Conservation (phyloP, 192 early-diverging fungal genomes). For the Linnemannia elongata region DNA sequence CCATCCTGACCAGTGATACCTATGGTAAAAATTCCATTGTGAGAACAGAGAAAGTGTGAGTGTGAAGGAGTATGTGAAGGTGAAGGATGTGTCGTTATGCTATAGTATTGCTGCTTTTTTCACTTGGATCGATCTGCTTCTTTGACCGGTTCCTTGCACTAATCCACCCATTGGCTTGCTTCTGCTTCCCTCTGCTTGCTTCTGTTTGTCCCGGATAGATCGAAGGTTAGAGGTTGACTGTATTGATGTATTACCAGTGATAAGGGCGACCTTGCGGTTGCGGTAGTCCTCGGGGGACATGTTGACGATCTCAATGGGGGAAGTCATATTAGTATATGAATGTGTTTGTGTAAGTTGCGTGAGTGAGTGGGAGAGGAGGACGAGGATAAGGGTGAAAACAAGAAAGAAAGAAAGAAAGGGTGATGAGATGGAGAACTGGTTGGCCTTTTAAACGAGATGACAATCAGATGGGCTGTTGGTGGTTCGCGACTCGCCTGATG, state of each 20-base stretch:
- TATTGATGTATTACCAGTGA: conserved; percentile 61
- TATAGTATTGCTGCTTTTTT: background rate
- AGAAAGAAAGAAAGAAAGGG: background rate
- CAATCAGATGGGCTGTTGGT: background rate
- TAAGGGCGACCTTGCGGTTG: conserved; percentile 71
- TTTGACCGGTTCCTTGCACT: background rate
- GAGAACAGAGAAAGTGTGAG: background rate
- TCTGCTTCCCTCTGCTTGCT: background rate
- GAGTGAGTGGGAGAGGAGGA: background rate
- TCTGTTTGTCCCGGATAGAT: background rate
- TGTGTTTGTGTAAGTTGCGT: background rate
- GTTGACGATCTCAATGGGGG: conserved; percentile 56
- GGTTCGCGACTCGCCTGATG: background rate
- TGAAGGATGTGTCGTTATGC: background rate
- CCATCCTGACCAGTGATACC: conserved; percentile 89
- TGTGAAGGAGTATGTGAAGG: background rate
- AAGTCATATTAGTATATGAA: conserved; percentile 20
- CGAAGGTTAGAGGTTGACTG: background rate
- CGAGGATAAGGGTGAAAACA: background rate
- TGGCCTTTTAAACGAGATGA: background rate
- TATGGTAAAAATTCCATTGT: conserved; percentile 12
- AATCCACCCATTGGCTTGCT: background rate
- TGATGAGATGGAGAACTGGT: background rate
- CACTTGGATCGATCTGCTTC: background rate
- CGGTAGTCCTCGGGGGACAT: conserved; percentile 70